A percentile compares a stretch with the other conserved stretches of the same genome.
phyloP scores from a whole-genome alignment of 805 yeast genomes.

The Metschnikowia vanudenii region DNA sequence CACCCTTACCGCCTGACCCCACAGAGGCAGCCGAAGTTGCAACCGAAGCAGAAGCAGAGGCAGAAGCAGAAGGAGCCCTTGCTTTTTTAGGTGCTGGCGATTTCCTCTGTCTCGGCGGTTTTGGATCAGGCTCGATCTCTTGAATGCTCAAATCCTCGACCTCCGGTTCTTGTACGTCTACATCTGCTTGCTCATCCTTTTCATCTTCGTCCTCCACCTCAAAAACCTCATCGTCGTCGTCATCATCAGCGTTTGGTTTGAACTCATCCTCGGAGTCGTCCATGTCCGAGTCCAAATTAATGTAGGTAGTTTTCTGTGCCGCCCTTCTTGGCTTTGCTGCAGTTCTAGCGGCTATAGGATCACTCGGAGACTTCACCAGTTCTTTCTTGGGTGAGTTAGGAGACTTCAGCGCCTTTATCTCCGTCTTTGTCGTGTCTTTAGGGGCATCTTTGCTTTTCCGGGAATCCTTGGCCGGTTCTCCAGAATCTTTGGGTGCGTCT shows the following conservation, averaged over 20 bases:
- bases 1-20: slow-evolving; percentile 29
- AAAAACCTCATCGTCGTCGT: slow-evolving; percentile 14
- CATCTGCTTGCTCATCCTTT: slow-evolving; percentile 4
- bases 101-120: slow-evolving; percentile 10
- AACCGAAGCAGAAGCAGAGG: no score
- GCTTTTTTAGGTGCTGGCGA: slow-evolving; percentile 10
- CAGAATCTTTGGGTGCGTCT: background rate
- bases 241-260: slow-evolving; percentile 21
- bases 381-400: slow-evolving; percentile 2
- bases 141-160: slow-evolving; percentile 13
- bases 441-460: background rate
- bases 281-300: slow-evolving; percentile 18
- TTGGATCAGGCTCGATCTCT: slow-evolving; percentile 17
- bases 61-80: slow-evolving; percentile 7
- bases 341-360: background rate
- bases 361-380: background rate
- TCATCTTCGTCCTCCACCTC: slow-evolving; percentile 22
- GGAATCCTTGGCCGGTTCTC: background rate
- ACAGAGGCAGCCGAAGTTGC: slow-evolving; percentile 1
- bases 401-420: background rate
- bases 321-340: slow-evolving; percentile 12
- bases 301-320: slow-evolving; percentile 13
- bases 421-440: background rate
- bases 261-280: slow-evolving; percentile 28
- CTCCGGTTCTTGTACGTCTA: background rate